These are phyloP conservation scores for Senecio squalidus DNA, from an alignment of 140 eudicot genomes.

Conservation along the genomic window DNA sequence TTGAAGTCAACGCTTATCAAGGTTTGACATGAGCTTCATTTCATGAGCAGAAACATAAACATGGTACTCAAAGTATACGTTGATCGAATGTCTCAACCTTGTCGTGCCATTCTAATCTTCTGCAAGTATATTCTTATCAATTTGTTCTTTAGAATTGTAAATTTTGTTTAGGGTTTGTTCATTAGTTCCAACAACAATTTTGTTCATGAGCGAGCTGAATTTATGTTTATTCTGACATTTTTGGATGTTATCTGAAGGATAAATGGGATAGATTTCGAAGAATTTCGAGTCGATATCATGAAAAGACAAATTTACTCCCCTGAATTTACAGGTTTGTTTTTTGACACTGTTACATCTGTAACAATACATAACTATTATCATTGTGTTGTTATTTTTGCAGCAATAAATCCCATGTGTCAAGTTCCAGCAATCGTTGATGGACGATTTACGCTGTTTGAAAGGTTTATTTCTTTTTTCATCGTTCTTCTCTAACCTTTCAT, in stretches of 20 bases:
- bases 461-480: constrained; percentile 23
- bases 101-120: constrained; percentile 73
- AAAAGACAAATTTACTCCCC: constrained; percentile 47
- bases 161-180: too few species aligned
- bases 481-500: background rate
- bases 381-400: constrained; percentile 28
- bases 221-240: background rate
- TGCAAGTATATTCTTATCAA: constrained; percentile 42
- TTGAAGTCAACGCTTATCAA: too few species aligned
- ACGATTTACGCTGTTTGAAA: constrained; percentile 64
- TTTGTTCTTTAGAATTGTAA: too few species aligned
- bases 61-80: constrained; percentile 58
- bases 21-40: background rate
- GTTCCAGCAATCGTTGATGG: constrained; percentile 73
- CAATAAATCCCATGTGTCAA: constrained; percentile 59
- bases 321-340: constrained; percentile 51
- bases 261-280: constrained; percentile 78
- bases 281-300: constrained; percentile 40
- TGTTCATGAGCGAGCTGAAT: background rate
- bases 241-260: constrained; percentile 28
- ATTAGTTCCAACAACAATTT: too few species aligned
- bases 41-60: constrained; percentile 6
- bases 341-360: background rate
- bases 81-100: constrained; percentile 76
- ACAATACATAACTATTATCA: background rate